Evolutionary conservation across 1,139 yeast genomes (phyloP).

Genomic region (Dujonia santamariae): DNA sequence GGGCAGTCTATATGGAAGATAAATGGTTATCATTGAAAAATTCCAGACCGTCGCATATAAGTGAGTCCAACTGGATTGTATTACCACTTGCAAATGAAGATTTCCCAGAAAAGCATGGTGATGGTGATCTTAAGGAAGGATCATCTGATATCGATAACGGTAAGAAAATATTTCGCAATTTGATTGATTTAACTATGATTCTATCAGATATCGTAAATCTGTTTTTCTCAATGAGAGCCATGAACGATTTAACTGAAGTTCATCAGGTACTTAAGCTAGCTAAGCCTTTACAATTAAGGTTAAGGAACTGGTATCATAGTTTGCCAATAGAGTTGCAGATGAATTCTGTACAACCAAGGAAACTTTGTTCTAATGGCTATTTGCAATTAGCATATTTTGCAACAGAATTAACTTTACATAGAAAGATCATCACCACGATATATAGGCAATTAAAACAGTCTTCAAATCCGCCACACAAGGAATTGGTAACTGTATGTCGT

Average conservation of each 20-base stretch:
- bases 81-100: slow-evolving; percentile 63
- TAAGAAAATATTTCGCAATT: slow-evolving; percentile 62
- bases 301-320: slow-evolving; percentile 82
- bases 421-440: slow-evolving; percentile 68
- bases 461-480: slow-evolving; percentile 49
- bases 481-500: slow-evolving; percentile 67
- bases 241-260: slow-evolving; percentile 52
- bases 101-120: slow-evolving; percentile 67
- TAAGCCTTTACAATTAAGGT: slow-evolving; percentile 77
- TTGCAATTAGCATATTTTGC: slow-evolving; percentile 84
- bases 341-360: slow-evolving; percentile 58
- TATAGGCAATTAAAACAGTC: slow-evolving; percentile 38
- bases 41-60: slow-evolving; percentile 75
- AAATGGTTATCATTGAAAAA: slow-evolving; percentile 82
- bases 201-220: slow-evolving; percentile 68
- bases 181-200: slow-evolving; percentile 66
- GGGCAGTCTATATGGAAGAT: slow-evolving; percentile 91
- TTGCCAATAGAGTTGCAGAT: slow-evolving; percentile 70
- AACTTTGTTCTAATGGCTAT: slow-evolving; percentile 67
- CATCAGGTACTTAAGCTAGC: slow-evolving; percentile 70
- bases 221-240: slow-evolving; percentile 68
- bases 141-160: slow-evolving; percentile 73
- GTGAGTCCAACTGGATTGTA: slow-evolving; percentile 69
- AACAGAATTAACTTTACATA: slow-evolving; percentile 78
- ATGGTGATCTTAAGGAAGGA: slow-evolving; percentile 56